phyloP scores from a whole-genome alignment of 768 basidiomycete genomes.

The Candolleomyces eurysporus region DNA sequence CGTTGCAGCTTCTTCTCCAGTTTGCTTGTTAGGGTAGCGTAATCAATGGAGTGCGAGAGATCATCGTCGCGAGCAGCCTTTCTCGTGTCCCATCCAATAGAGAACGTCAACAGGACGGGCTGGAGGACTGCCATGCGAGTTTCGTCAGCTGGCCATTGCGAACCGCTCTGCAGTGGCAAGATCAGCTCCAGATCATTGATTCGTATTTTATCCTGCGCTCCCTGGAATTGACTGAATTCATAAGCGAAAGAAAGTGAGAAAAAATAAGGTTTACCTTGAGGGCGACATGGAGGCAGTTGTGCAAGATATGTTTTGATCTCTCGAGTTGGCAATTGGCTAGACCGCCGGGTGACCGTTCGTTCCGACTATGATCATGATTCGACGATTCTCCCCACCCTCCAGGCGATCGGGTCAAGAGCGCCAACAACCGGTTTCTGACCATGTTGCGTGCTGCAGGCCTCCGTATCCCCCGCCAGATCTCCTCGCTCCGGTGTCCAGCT shows the following conservation, averaged over 20 bases:
- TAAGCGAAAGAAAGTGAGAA: not conserved
- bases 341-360: too few species aligned
- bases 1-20: constrained; percentile 22
- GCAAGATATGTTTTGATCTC: too few species aligned
- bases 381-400: too few species aligned
- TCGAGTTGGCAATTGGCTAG: too few species aligned
- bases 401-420: too few species aligned
- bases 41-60: constrained; percentile 61
- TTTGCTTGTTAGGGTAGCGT: constrained; percentile 43
- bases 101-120: constrained; percentile 51
- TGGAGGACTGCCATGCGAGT: constrained; percentile 38
- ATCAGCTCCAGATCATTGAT: constrained; percentile 49
- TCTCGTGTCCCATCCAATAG: constrained; percentile 49
- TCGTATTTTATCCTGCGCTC: constrained; percentile 32
- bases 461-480: not conserved
- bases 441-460: too few species aligned
- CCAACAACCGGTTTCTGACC: too few species aligned
- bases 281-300: not conserved
- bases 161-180: constrained; percentile 38
- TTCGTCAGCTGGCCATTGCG: constrained; percentile 42
- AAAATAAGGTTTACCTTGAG: constrained; percentile 12
- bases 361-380: too few species aligned
- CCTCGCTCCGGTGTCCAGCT: not conserved
- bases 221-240: constrained; percentile 12
- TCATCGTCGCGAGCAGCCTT: constrained; percentile 51